Evolutionary conservation across 2,329 filamentous ascomycete species (phyloP).

Genomic region (Aureobasidium uvarum): DNA sequence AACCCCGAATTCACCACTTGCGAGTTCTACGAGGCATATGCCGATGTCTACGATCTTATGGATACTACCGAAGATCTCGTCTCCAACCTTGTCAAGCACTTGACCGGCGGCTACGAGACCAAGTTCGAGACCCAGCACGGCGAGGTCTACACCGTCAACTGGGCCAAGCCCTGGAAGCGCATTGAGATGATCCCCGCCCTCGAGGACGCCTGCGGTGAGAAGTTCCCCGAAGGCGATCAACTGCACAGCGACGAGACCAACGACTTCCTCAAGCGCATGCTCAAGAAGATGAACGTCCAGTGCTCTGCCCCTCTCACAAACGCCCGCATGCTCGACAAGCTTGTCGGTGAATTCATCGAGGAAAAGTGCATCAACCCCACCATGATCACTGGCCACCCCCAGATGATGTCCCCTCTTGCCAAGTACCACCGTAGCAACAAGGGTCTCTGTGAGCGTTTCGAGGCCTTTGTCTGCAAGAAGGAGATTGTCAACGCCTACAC

Average conservation of each 20-base stretch:
- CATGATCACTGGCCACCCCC: conserved; percentile 78
- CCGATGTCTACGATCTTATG: conserved; percentile 87
- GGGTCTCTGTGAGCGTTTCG: conserved; percentile 93
- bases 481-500: conserved; percentile 97
- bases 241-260: conserved; percentile 88
- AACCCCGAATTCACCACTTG: conserved; percentile 98
- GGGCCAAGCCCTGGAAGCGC: conserved; percentile 89
- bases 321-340: conserved; percentile 92
- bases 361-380: conserved; percentile 91
- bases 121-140: conserved; percentile 83
- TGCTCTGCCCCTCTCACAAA: conserved; percentile 91
- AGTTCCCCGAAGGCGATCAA: conserved; percentile 85
- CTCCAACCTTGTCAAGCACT: conserved; percentile 79
- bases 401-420: conserved; percentile 90
- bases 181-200: conserved; percentile 95
- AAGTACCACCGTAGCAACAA: conserved; percentile 83
- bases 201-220: conserved; percentile 85
- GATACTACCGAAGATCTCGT: conserved; percentile 90
- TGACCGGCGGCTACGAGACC: conserved; percentile 83
- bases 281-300: conserved; percentile 87
- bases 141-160: conserved; percentile 88
- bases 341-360: conserved; percentile 89
- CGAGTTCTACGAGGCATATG: conserved; percentile 91
- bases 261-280: conserved; percentile 76
- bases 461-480: conserved; percentile 96